Evolutionary conservation across 495 filamentous ascomycete genomes (phyloP).

Genomic region (Geopyxis carbonaria): DNA sequence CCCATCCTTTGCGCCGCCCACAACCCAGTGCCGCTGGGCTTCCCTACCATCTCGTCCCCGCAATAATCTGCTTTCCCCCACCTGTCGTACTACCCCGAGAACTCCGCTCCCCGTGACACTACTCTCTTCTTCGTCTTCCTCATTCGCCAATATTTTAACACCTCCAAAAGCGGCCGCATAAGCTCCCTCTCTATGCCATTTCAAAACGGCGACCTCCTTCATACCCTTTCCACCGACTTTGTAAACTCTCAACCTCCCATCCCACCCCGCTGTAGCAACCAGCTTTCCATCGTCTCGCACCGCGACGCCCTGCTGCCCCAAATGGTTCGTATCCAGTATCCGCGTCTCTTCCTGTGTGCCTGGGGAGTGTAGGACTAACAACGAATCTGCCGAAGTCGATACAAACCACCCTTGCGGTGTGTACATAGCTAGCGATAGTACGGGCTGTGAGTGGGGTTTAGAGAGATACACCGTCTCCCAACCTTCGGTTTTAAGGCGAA

Average conservation of each 20-base stretch:
- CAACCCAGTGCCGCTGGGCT: slow-evolving; percentile 68
- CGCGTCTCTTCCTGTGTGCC: not conserved
- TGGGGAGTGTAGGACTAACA: slow-evolving; percentile 40
- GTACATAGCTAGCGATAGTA: slow-evolving; percentile 57
- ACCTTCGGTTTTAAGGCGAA: slow-evolving; percentile 5
- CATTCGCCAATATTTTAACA: not conserved
- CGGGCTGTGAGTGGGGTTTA: slow-evolving; percentile 62
- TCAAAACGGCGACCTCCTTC: slow-evolving; percentile 81
- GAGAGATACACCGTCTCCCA: slow-evolving; percentile 52
- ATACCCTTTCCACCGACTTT: slow-evolving; percentile 51
- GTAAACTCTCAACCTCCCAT: slow-evolving; percentile 64
- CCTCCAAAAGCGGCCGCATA: slow-evolving; percentile 63
- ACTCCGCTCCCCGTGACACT: slow-evolving; percentile 44
- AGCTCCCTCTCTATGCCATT: slow-evolving; percentile 85
- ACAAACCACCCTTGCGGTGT: slow-evolving; percentile 45
- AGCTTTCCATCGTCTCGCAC: slow-evolving; percentile 69
- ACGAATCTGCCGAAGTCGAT: slow-evolving; percentile 68
- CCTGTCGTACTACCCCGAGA: no score
- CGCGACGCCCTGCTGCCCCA: slow-evolving; percentile 66
- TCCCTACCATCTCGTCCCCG: slow-evolving; percentile 40
- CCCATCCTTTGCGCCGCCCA: slow-evolving; percentile 82
- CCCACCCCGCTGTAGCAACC: slow-evolving; percentile 90
- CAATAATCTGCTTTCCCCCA: no score
- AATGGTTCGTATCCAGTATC: slow-evolving; percentile 53
- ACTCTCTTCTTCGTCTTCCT: slow-evolving; percentile 33